A percentile compares a stretch with the other conserved stretches of the same genome.
These are phyloP conservation scores for Monosporozyma servazzii DNA, from an alignment of 805 yeast species.

Conservation along the genomic window DNA sequence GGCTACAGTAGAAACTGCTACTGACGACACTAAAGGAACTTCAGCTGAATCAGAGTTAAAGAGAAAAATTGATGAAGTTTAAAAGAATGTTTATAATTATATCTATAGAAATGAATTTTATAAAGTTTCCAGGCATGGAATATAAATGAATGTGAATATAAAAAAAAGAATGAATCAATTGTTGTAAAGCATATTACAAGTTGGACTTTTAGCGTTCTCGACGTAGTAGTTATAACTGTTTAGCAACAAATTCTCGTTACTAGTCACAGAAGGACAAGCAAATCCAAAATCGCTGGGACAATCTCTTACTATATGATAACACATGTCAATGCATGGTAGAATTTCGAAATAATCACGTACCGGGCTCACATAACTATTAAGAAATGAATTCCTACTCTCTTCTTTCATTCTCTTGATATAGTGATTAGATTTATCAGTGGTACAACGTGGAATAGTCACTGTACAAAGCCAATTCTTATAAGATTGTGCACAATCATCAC, in stretches of 20 bases:
- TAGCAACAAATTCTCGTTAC: conserved; percentile 12
- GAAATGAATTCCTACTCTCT: conserved; percentile 50
- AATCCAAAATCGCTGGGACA: conserved; percentile 78
- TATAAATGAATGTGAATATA: not conserved
- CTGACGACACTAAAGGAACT: not conserved
- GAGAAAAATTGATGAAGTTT: conserved; percentile 11
- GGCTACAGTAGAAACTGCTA: not conserved
- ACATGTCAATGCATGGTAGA: conserved; percentile 76
- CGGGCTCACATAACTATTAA: conserved; percentile 48
- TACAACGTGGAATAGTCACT: conserved; percentile 79
- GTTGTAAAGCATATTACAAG: conserved; percentile 32
- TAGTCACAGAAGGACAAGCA: conserved; percentile 49
- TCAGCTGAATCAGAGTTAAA: conserved; percentile 4
- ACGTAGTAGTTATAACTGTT: conserved; percentile 27
- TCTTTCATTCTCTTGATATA: conserved; percentile 39
- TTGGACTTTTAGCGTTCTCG: conserved; percentile 15
- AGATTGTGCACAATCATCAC: conserved; percentile 60
- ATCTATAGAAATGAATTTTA: conserved; percentile 1
- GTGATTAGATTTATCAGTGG: conserved; percentile 39
- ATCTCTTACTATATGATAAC: conserved; percentile 67
- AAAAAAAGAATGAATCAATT: not conserved
- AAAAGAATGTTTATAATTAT: not conserved
- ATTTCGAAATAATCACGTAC: conserved; percentile 60
- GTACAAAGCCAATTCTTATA: conserved; percentile 88
- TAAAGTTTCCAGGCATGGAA: not conserved